Percentiles rank a stretch among this genome's conserved stretches.
Evolutionary conservation across 176 grass and related monocot species (phyloP).

Genomic region (Musa schizocarpa): DNA sequence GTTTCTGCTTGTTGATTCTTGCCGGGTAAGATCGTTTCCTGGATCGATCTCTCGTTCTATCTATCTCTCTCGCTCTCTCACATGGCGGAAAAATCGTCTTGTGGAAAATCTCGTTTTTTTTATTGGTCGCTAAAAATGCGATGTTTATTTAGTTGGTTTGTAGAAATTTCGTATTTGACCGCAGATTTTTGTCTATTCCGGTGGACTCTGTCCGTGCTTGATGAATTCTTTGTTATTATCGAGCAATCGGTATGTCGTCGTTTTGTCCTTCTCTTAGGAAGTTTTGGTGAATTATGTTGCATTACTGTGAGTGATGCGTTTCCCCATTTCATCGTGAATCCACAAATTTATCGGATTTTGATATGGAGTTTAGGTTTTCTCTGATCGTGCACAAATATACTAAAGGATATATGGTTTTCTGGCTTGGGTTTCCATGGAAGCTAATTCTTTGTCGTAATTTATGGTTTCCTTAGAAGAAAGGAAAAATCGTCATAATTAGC

Average conservation of each 20-base stretch:
- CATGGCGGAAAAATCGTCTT: not conserved
- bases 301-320: not conserved
- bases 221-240: not conserved
- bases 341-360: not conserved
- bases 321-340: not conserved
- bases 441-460: not conserved
- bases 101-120: not conserved
- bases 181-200: too few species aligned
- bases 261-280: not conserved
- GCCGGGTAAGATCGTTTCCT: not conserved
- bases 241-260: not conserved
- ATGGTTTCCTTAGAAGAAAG: not conserved
- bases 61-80: not conserved
- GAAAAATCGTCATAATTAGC: not conserved
- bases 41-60: not conserved
- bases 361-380: not conserved
- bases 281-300: not conserved
- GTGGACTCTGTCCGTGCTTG: not conserved
- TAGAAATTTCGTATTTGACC: not conserved
- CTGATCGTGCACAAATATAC: not conserved
- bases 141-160: not conserved
- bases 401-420: not conserved
- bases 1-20: not conserved
- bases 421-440: not conserved
- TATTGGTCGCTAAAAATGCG: not conserved